phyloP scores from a whole-genome alignment of 2,329 filamentous ascomycete species.

The Aspergillus versicolor region DNA sequence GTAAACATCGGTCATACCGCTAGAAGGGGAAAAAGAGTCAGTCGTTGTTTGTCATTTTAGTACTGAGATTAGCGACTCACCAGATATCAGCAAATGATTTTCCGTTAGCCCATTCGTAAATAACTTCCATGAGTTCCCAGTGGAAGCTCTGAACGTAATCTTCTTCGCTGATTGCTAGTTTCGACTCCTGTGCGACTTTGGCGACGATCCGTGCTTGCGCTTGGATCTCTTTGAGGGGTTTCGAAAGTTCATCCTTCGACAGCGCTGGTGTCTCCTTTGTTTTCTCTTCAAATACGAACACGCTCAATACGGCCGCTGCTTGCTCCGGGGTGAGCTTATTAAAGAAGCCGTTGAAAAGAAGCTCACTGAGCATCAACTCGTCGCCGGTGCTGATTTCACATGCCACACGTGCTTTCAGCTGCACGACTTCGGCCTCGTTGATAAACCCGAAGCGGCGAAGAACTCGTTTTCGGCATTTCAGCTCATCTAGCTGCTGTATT shows the following conservation, averaged over 20 bases:
- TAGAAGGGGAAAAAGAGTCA: conserved; percentile 37
- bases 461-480: conserved; percentile 94
- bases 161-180: conserved; percentile 89
- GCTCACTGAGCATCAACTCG: conserved; percentile 86
- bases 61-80: conserved; percentile 56
- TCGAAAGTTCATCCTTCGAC: conserved; percentile 74
- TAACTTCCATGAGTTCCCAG: conserved; percentile 95
- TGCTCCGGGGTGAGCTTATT: conserved; percentile 89
- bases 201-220: conserved; percentile 83
- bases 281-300: conserved; percentile 98
- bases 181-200: conserved; percentile 92
- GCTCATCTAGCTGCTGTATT: conserved; percentile 89
- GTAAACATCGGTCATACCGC: conserved; percentile 99
- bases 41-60: not conserved
- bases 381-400: conserved; percentile 98
- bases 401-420: conserved; percentile 94
- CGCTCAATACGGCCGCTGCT: conserved; percentile 80
- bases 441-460: conserved; percentile 92
- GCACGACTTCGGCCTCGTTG: conserved; percentile 90
- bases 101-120: conserved; percentile 87
- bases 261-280: conserved; percentile 69
- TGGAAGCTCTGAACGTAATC: conserved; percentile 89
- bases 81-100: conserved; percentile 91
- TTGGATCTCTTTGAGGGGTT: conserved; percentile 83
- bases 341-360: conserved; percentile 97